A percentile compares a stretch with the other conserved stretches of the same genome.
Conservation (phyloP, 106 monocot species). For the Gastrodia elata region DNA sequence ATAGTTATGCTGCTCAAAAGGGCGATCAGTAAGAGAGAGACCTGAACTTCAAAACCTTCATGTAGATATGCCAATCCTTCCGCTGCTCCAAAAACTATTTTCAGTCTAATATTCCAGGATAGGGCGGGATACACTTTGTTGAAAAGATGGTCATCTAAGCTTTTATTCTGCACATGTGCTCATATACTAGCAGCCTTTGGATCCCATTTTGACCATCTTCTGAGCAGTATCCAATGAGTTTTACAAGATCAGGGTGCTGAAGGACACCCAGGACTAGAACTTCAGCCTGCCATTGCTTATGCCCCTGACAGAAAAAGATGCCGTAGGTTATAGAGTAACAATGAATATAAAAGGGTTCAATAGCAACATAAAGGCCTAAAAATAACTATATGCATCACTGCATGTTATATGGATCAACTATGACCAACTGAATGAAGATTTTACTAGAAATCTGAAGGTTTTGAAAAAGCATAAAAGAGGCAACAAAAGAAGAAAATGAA, state of each 20-base stretch:
- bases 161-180: conserved; percentile 18
- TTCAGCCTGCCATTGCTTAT: conserved; percentile 22
- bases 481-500: background rate
- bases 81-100: conserved; percentile 22
- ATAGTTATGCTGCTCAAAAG: background rate
- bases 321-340: background rate
- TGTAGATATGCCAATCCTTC: conserved; percentile 25
- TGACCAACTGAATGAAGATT: background rate
- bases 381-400: background rate
- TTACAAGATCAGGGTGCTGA: conserved; percentile 19
- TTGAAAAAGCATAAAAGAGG: background rate
- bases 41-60: conserved; percentile 24
- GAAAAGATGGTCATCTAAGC: conserved; percentile 23
- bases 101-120: conserved; percentile 19
- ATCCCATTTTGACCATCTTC: conserved; percentile 13
- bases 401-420: background rate
- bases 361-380: background rate
- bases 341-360: background rate
- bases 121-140: conserved; percentile 17
- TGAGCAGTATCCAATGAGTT: conserved; percentile 22
- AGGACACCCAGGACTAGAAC: conserved; percentile 23
- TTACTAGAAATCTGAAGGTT: background rate
- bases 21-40: background rate
- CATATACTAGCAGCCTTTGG: conserved; percentile 22
- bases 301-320: conserved; percentile 7